Percentiles rank a stretch among this genome's conserved stretches.
Conservation (phyloP, 495 filamentous ascomycete genomes). For the Penicillium bialowiezense region DNA sequence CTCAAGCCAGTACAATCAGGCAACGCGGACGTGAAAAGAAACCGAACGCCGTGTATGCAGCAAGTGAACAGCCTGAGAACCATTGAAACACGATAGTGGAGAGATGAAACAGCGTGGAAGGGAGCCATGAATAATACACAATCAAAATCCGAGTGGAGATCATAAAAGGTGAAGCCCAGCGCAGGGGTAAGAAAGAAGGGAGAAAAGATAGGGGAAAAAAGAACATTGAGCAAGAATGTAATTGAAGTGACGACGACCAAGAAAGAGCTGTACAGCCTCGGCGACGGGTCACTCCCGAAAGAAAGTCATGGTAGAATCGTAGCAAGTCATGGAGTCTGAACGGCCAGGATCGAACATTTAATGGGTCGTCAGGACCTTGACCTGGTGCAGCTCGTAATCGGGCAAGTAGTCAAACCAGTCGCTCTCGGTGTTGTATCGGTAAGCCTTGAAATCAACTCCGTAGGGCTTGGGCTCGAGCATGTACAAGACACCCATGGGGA, state of each 20-base stretch:
- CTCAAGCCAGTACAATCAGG: background rate
- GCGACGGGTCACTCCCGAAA: background rate
- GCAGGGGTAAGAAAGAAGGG: too few species aligned
- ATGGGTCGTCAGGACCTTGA: slow-evolving; percentile 23
- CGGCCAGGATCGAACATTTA: background rate
- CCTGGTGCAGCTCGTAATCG: slow-evolving; percentile 66
- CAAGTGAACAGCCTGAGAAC: background rate
- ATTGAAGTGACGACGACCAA: background rate
- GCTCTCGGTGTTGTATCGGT: slow-evolving; percentile 71
- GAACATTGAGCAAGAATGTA: slow-evolving; percentile 1
- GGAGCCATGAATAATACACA: slow-evolving; percentile 12
- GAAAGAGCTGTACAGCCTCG: background rate
- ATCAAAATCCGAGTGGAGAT: slow-evolving; percentile 1
- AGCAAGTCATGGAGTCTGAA: slow-evolving; percentile 13
- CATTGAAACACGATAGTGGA: too few species aligned
- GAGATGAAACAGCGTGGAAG: slow-evolving; percentile 1
- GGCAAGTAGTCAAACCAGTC: slow-evolving; percentile 82
- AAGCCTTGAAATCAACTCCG: slow-evolving; percentile 93
- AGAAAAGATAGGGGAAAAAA: background rate
- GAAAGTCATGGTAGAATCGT: slow-evolving; percentile 20
- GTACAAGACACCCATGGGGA: slow-evolving; percentile 88
- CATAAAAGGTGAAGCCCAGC: slow-evolving; percentile 6
- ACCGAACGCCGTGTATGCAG: slow-evolving; percentile 15
- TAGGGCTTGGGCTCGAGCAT: slow-evolving; percentile 97
- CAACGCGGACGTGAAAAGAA: too few species aligned